Base-by-base conservation (phyloP, 2,329 filamentous ascomycete genomes). In the Tolypocladium album region DNA sequence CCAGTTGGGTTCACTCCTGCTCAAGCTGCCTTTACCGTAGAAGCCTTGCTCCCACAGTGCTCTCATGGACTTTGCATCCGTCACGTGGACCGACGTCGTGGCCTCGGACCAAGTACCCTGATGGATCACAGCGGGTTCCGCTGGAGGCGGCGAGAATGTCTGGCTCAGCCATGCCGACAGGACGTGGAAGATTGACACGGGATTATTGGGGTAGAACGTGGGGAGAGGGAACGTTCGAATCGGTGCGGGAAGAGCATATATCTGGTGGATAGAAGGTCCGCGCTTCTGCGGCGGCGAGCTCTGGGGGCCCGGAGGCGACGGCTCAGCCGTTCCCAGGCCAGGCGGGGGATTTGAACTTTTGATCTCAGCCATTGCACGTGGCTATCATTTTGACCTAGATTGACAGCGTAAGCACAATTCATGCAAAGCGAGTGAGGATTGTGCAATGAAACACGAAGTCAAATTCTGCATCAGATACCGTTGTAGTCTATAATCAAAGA, bases 41-140 rank as follows among this genome's bases (percentile, higher is more conserved):
- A 99, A 99, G 6, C 94, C 94, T 76, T 95, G 90, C 74, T 96
- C 90, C 94, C 95, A 99, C 31, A 99, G 75, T 1, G 88, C 90
- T 59, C 88, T 82, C 63, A 95, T 87, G 4, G 90, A 87, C 59
- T 81, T 79, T 34, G 85, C 79, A 71, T 97, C 88, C 22, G 85
- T 90, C 60, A 99, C 81, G 70, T 96, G 90, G 20, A 99, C 83
- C 0, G 92, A 94, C 38, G 87, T 85, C 4, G 91, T 95, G 60
- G 88, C 84, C 1, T 83, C 75, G n/a, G 91, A 93, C 80, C 93
- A 97, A 65, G 88, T 83, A 57, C 88, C 93, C 56, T 82, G 77
- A 70, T 94, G 88, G 50, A 86, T 75, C 43, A 83, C 76, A 13
- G 82, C 78, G 6, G 85, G 82, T 69, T 92, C 88, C 17, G 82